Evolutionary conservation across 2,329 filamentous ascomycete genomes (phyloP).

Genomic region (Elsinoe ampelina): DNA sequence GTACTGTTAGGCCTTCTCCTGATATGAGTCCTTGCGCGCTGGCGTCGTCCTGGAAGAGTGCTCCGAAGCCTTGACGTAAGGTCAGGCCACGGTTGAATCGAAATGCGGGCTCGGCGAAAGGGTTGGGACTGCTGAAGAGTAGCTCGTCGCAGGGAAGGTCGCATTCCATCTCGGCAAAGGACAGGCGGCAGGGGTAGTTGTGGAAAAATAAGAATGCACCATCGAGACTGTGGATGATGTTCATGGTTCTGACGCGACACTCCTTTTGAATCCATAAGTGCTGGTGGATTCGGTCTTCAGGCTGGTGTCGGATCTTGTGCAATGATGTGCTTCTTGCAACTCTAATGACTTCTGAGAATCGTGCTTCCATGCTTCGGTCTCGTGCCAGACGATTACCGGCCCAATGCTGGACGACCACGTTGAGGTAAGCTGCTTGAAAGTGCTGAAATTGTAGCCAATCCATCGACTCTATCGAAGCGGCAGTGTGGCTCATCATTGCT

Average conservation of each 20-base stretch:
- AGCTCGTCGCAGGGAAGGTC: constrained; percentile 14
- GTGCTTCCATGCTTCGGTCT: constrained; percentile 14
- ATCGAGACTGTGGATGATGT: constrained; percentile 14
- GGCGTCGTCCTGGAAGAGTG: not conserved
- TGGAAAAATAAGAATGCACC: constrained; percentile 15
- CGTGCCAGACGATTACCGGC: constrained; percentile 12
- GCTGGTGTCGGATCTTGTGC: constrained; percentile 6
- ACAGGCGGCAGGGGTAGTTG: constrained; percentile 12
- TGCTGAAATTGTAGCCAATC: constrained; percentile 13
- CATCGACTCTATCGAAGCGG: not conserved
- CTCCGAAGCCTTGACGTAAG: constrained; percentile 8
- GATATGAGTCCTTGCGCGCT: not conserved
- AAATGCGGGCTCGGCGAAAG: constrained; percentile 9
- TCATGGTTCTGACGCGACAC: constrained; percentile 15
- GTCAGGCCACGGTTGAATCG: constrained; percentile 2
- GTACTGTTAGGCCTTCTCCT: constrained; percentile 2
- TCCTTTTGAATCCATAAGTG: constrained; percentile 14
- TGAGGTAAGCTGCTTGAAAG: constrained; percentile 13
- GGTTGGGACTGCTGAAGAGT: constrained; percentile 11
- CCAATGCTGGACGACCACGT: constrained; percentile 13
- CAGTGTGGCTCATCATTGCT: constrained; percentile 4
- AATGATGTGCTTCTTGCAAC: constrained; percentile 10
- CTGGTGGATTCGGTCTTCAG: constrained; percentile 12
- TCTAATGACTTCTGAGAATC: constrained; percentile 13
- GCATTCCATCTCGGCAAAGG: constrained; percentile 13